Evolutionary conservation across 305 asterid genomes (phyloP), one percentile per base, ranked within the genome.

Genomic region (Solanum aculeatissimum): DNA sequence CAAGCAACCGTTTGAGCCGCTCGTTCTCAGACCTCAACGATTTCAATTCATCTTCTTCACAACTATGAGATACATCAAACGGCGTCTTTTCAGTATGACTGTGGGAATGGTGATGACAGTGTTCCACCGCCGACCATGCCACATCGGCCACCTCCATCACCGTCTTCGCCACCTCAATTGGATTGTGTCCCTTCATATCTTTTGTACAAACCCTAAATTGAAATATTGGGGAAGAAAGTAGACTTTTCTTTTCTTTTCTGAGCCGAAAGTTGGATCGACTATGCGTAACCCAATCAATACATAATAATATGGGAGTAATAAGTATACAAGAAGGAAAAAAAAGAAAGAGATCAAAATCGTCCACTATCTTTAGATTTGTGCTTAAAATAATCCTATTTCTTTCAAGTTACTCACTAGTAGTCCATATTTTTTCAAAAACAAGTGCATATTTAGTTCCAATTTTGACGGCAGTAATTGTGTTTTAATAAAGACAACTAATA

Each of bases 131-230:
- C 62, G 93, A 86, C 93, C 93, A 96, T 53, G 98, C 98, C 72
- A 95, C 93, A 86, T 95, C 99, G 49, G 99, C 99, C 4, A 95
- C 97, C 92, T 94, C 99, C 89, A 96, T 51, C 90, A 96, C 98
- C 88, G 98, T 93, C 91, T 92, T 93, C 82, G 98, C 98, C 65
- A 91, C 93, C 88, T 96, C 98, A 83, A 93, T 60, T 25, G 97
- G 88, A 42, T 74, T 89, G 87, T 80, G 87, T 9, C 88, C 84
- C 83, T 70, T 88, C 93, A 89, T 90, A 66, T 25, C 13, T 49
- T 83, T 47, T 23, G 60, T 74, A 4, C 65, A 51, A 77, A 77
- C 65, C 65, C 82, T 77, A 77, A 77, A 49, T 77, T 77, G 63
- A 77, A 16, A 8, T 25, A 77, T 49, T 25, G 62, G 43, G 81